Percentiles rank a stretch among this genome's conserved stretches.
phyloP scores from a whole-genome alignment of 768 basidiomycete species.

The Cystofilobasidium bisporidii region DNA sequence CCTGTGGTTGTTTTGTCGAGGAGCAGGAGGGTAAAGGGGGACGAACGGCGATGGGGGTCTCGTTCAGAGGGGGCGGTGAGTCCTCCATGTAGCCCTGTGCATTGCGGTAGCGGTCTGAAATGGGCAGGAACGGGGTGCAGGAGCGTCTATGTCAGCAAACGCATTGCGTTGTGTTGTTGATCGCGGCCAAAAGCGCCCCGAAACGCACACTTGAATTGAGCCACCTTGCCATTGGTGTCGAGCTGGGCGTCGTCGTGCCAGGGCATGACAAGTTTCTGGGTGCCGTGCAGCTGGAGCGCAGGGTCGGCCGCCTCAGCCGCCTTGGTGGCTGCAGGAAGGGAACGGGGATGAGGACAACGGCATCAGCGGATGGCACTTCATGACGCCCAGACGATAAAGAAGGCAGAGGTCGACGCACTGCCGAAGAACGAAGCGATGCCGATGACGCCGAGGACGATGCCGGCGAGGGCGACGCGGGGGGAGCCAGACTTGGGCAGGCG shows the following conservation, averaged over 20 bases:
- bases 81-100: slow-evolving; percentile 23
- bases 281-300: slow-evolving; percentile 18
- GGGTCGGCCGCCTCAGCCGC: slow-evolving; percentile 10
- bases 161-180: no score
- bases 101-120: slow-evolving; percentile 17
- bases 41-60: neutral
- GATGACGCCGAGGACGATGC: slow-evolving; percentile 16
- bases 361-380: no score
- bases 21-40: no score
- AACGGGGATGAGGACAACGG: no score
- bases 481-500: neutral
- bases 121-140: neutral
- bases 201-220: slow-evolving; percentile 5
- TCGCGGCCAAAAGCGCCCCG: no score
- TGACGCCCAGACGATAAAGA: neutral
- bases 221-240: slow-evolving; percentile 4
- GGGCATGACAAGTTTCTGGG: slow-evolving; percentile 21
- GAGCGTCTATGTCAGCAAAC: neutral
- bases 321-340: neutral
- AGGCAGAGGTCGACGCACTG: neutral
- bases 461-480: slow-evolving; percentile 18
- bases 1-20: neutral
- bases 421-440: slow-evolving; percentile 20
- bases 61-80: slow-evolving; percentile 10
- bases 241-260: slow-evolving; percentile 20